Base-by-base conservation (phyloP, 345 rosid genomes). In the Moringa oleifera region DNA sequence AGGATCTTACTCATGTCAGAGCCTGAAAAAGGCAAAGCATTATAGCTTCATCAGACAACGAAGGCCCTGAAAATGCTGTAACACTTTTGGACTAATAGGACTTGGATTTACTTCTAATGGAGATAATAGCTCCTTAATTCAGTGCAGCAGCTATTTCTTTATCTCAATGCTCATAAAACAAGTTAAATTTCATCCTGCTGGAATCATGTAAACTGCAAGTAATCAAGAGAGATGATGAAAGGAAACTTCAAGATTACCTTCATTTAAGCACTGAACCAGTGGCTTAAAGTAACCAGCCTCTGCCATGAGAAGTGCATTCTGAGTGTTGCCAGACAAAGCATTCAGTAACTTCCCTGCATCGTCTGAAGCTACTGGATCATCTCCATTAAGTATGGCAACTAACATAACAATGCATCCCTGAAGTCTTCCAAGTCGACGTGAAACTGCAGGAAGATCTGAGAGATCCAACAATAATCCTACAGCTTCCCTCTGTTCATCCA, bases 211-310 rank as follows among this genome's bases (percentile, higher is more conserved):
- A 28, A 28, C 33, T 28, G 33, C 33, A 28, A 28, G 8, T 28
- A 28, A 28, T 28, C 8, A 28, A 28, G 33, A 28, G 3, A 28
- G 33, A 28, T 28, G 3, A 28, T 28, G 33, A 28, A 8, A 28
- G 33, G 33, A 28, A 28, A 8, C 33, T 28, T 8, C 8, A 28
- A 28, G 33, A 22, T 59, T 79, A 87, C 94, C 94, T 75, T 84
- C 81, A 21, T 73, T 76, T 20, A 87, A 72, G 68, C 71, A 75
- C 17, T 68, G 84, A 51, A 87, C 88, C 20, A 87, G 71, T 23
- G 94, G 86, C 77, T 82, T 80, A 63, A 87, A 84, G 69, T 80
- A 84, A 36, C 90, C 94, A 7, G 90, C 94, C 77, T 87, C 94
- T 0, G 88, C 90, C 90, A 84, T 84, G 62, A 84, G 85, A 75